Conservation (phyloP, 2,329 filamentous ascomycete species). For the Pyrenochaeta sp. region DNA sequence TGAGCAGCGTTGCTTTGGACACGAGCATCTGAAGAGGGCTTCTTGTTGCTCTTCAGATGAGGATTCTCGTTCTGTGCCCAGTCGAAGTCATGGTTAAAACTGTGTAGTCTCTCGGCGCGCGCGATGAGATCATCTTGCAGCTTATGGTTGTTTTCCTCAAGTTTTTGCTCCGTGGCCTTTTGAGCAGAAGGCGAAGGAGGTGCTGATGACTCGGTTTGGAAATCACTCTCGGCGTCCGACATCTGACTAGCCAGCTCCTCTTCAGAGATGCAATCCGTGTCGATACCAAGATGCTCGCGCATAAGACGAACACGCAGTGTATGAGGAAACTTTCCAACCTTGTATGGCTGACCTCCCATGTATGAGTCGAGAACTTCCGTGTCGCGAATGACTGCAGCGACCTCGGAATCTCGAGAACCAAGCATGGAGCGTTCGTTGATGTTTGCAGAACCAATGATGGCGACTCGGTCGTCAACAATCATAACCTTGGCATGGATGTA, state of each 20-base stretch:
- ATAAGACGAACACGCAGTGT: slow-evolving; percentile 91
- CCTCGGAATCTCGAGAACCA: slow-evolving; percentile 89
- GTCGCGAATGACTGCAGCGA: slow-evolving; percentile 87
- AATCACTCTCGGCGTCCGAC: slow-evolving; percentile 70
- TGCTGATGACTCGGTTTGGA: slow-evolving; percentile 46
- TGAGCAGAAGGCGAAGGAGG: slow-evolving; percentile 44
- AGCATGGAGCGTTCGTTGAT: slow-evolving; percentile 98
- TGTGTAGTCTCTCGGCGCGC: slow-evolving; percentile 64
- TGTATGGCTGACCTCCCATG: slow-evolving; percentile 89
- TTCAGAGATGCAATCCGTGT: slow-evolving; percentile 79
- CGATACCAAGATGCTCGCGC: slow-evolving; percentile 95
- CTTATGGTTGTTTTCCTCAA: slow-evolving; percentile 50
- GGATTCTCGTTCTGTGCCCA: slow-evolving; percentile 66
- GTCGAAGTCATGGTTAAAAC: slow-evolving; percentile 79
- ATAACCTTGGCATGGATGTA: slow-evolving; percentile 99
- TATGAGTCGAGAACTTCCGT: slow-evolving; percentile 90
- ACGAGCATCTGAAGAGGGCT: slow-evolving; percentile 63
- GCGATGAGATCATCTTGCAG: slow-evolving; percentile 65
- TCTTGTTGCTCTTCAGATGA: slow-evolving; percentile 62
- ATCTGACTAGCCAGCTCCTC: slow-evolving; percentile 45
- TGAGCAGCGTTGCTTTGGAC: slow-evolving; percentile 70
- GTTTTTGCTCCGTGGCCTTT: slow-evolving; percentile 47
- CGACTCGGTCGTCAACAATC: slow-evolving; percentile 91
- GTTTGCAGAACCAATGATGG: slow-evolving; percentile 95
- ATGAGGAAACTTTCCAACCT: slow-evolving; percentile 90